phyloP scores from a whole-genome alignment of 768 basidiomycete genomes.

The Leccinum broughii region DNA sequence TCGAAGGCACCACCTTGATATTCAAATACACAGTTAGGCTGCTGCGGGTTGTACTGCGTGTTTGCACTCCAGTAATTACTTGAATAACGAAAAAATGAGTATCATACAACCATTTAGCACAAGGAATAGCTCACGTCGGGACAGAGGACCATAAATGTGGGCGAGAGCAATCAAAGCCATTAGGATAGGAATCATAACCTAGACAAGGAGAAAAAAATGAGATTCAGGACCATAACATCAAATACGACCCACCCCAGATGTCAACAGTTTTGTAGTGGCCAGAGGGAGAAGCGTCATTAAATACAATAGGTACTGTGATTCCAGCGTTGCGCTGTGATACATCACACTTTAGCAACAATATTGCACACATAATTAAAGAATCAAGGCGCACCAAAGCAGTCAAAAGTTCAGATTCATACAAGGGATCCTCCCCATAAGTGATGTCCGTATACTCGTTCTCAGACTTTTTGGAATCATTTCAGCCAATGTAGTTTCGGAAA shows the following conservation, averaged over 20 bases:
- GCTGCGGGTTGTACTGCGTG: constrained; percentile 19
- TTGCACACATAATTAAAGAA: background rate
- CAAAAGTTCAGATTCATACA: constrained; percentile 45
- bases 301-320: constrained; percentile 47
- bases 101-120: background rate
- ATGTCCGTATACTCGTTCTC: constrained; percentile 53
- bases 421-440: constrained; percentile 39
- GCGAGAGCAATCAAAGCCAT: constrained; percentile 54
- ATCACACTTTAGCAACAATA: constrained; percentile 4
- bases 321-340: constrained; percentile 40
- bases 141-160: constrained; percentile 49
- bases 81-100: background rate
- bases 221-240: background rate
- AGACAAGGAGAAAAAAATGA: background rate
- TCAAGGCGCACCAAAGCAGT: constrained; percentile 22
- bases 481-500: constrained; percentile 27
- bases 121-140: constrained; percentile 31
- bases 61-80: constrained; percentile 44
- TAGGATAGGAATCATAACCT: constrained; percentile 41
- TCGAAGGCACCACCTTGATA: constrained; percentile 52
- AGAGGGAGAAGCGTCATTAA: constrained; percentile 48
- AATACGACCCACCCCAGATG: constrained; percentile 43
- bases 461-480: constrained; percentile 33
- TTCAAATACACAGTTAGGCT: constrained; percentile 27
- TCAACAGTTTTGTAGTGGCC: constrained; percentile 47